Evolutionary conservation across 2,329 filamentous ascomycete species (phyloP).

Genomic region (Colletotrichum musae): DNA sequence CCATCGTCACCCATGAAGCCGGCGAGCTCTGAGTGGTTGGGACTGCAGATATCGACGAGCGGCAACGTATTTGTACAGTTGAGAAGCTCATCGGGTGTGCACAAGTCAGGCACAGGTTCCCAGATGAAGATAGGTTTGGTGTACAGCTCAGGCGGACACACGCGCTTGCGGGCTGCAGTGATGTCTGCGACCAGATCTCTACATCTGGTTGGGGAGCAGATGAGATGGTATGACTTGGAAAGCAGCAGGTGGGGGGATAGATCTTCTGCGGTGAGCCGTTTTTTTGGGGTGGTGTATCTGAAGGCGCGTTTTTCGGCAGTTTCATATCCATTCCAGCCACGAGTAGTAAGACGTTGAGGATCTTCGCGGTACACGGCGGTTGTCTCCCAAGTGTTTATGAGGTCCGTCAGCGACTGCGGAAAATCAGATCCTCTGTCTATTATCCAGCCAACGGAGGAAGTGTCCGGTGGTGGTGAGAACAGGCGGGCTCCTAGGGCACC

Average conservation of each 20-base stretch:
- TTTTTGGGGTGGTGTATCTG: conserved; percentile 89
- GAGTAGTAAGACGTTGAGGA: conserved; percentile 80
- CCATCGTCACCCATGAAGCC: conserved; percentile 81
- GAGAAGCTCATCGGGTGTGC: conserved; percentile 77
- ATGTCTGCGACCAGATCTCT: conserved; percentile 83
- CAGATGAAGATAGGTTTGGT: conserved; percentile 84
- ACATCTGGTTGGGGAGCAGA: conserved; percentile 85
- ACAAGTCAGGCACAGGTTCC: conserved; percentile 95
- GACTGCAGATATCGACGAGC: conserved; percentile 75
- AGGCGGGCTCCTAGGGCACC: conserved; percentile 90
- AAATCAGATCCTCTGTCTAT: conserved; percentile 93
- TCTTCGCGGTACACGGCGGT: conserved; percentile 78
- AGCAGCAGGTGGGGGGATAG: conserved; percentile 77
- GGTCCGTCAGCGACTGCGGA: conserved; percentile 73
- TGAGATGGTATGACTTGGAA: conserved; percentile 87
- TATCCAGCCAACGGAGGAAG: conserved; percentile 86
- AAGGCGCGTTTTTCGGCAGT: conserved; percentile 80
- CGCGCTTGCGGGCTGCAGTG: conserved; percentile 66
- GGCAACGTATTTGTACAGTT: conserved; percentile 76
- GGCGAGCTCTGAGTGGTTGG: conserved; percentile 92
- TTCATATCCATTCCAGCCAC: conserved; percentile 93
- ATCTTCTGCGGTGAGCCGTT: conserved; percentile 81
- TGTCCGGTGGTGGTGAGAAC: conserved; percentile 79
- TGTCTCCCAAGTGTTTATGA: conserved; percentile 83
- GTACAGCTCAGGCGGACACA: conserved; percentile 52